A percentile compares a stretch with the other conserved stretches of the same genome.
Evolutionary conservation across 2,329 filamentous ascomycete genomes (phyloP).

Genomic region (Pyricularia grisea): DNA sequence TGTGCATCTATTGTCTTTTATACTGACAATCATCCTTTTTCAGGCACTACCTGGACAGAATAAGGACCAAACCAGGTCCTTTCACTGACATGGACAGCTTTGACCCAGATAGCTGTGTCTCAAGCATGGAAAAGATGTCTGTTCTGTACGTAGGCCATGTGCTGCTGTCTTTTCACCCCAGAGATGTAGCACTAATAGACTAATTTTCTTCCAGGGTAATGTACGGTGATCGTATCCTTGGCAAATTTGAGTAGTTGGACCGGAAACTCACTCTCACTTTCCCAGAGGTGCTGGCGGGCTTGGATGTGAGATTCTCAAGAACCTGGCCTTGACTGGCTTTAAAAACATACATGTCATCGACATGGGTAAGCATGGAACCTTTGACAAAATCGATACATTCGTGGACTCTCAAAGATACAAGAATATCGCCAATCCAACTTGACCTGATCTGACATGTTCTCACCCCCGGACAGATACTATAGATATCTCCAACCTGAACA

Average conservation of each 20-base stretch:
- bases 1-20: neutral
- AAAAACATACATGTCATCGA: conserved; percentile 98
- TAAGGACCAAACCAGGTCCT: conserved; percentile 68
- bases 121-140: conserved; percentile 59
- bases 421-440: conserved; percentile 27
- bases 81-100: conserved; percentile 61
- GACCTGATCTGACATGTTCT: neutral
- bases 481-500: conserved; percentile 95
- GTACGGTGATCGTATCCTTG: conserved; percentile 30
- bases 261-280: neutral
- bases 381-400: neutral
- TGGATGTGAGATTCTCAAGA: conserved; percentile 94
- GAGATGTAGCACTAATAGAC: conserved; percentile 10
- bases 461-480: conserved; percentile 59
- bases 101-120: conserved; percentile 40
- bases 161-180: conserved; percentile 6
- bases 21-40: neutral
- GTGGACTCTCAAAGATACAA: neutral
- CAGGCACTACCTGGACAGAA: conserved; percentile 77
- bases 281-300: conserved; percentile 70
- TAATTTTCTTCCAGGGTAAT: conserved; percentile 32
- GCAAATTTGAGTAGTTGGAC: neutral
- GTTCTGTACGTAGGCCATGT: conserved; percentile 36
- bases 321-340: conserved; percentile 90
- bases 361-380: conserved; percentile 44